Evolutionary conservation across 169 alveolate genomes (phyloP).

Genomic region (Plasmodium gaboni): DNA sequence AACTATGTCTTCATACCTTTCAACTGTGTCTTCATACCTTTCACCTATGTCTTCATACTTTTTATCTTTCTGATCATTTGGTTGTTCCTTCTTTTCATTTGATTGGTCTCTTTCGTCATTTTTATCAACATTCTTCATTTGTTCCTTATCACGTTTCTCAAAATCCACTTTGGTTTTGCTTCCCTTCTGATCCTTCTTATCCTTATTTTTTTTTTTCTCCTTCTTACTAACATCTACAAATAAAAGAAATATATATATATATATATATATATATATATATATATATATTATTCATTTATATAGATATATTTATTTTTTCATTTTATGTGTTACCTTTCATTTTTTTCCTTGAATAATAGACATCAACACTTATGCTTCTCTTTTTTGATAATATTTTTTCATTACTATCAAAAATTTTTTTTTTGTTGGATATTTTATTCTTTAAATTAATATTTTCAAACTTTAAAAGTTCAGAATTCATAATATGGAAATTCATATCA

Average conservation of each 20-base stretch:
- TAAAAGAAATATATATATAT: no score
- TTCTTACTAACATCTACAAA: neutral
- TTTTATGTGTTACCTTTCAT: neutral
- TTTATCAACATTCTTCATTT: neutral
- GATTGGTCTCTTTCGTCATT: neutral
- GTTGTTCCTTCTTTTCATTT: neutral
- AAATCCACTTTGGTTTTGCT: neutral
- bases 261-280: no score
- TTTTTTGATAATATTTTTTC: neutral
- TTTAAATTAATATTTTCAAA: neutral
- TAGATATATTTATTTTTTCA: no score
- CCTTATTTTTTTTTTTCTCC: neutral
- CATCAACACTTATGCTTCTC: constrained; percentile 50
- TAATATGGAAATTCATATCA: neutral
- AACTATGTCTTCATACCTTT: neutral
- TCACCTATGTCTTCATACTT: neutral
- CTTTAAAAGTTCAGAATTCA: constrained; percentile 1
- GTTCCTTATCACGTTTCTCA: neutral
- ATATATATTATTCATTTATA: no score
- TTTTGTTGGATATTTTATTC: constrained; percentile 1
- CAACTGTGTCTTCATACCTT: neutral
- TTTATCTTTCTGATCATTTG: neutral
- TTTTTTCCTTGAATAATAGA: constrained; percentile 6
- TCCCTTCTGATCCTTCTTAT: neutral
- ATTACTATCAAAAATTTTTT: neutral